These are phyloP conservation scores for Cicer arietinum DNA, from an alignment of 306 rosid species.

Conservation along the genomic window DNA sequence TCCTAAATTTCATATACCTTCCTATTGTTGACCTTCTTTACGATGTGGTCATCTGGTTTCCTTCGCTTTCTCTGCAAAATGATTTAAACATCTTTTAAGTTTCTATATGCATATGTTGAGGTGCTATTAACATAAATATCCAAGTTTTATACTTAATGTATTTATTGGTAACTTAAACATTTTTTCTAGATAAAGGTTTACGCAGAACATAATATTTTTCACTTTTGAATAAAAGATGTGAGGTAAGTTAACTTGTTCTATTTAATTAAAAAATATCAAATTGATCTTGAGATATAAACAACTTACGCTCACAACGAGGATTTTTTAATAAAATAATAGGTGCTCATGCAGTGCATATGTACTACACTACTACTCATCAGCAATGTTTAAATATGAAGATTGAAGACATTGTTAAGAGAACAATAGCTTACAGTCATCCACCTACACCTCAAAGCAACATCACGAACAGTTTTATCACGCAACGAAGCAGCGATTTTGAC, in stretches of 20 bases:
- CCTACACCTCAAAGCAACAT: slow-evolving; percentile 96
- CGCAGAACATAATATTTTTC: not conserved
- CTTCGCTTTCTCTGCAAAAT: slow-evolving; percentile 81
- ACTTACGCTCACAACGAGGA: not conserved
- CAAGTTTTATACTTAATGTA: not conserved
- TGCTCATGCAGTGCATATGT: not conserved
- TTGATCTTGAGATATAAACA: not conserved
- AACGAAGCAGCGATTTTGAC: slow-evolving; percentile 84
- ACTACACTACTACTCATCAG: not conserved
- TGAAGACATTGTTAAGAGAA: slow-evolving; percentile 27
- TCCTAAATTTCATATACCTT: slow-evolving; percentile 65
- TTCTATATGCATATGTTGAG: slow-evolving; percentile 36
- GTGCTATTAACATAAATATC: not conserved
- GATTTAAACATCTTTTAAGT: slow-evolving; percentile 38
- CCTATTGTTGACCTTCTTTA: slow-evolving; percentile 67
- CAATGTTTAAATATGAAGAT: slow-evolving; percentile 26
- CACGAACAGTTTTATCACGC: slow-evolving; percentile 90
- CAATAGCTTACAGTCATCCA: slow-evolving; percentile 84
- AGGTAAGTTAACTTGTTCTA: not conserved
- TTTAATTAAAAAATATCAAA: slow-evolving; percentile 20
- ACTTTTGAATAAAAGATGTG: not conserved
- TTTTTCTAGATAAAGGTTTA: slow-evolving; percentile 2
- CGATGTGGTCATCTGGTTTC: slow-evolving; percentile 73
- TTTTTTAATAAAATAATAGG: not conserved
- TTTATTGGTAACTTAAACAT: not conserved